phyloP scores from a whole-genome alignment of 805 yeast species.

The Teunomyces funiuensis region DNA sequence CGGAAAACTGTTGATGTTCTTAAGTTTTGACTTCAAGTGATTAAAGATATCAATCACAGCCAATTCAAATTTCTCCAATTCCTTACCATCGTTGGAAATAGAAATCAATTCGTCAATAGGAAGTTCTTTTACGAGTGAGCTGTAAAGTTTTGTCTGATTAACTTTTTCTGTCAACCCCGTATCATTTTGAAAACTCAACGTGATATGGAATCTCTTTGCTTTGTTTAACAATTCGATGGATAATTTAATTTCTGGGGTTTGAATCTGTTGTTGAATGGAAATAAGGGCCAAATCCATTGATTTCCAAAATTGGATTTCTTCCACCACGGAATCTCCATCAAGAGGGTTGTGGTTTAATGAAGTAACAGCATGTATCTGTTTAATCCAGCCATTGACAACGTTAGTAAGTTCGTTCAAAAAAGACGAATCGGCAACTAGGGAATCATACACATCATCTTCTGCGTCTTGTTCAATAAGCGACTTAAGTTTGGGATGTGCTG shows the following conservation, averaged over 20 bases:
- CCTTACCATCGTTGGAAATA: constrained; percentile 17
- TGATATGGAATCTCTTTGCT: constrained; percentile 79
- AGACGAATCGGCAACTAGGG: constrained; percentile 46
- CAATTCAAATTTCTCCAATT: constrained; percentile 42
- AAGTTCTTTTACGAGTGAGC: constrained; percentile 63
- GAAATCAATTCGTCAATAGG: constrained; percentile 58
- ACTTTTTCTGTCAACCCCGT: constrained; percentile 62
- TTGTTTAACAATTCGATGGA: constrained; percentile 61
- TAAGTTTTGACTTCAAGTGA: constrained; percentile 60
- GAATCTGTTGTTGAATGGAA: constrained; percentile 58
- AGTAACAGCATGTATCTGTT: constrained; percentile 57
- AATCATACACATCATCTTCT: constrained; percentile 19
- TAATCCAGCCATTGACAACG: constrained; percentile 73
- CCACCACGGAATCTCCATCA: constrained; percentile 53
- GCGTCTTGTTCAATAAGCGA: constrained; percentile 14
- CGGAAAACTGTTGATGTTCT: constrained; percentile 57
- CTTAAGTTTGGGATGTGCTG: constrained; percentile 51
- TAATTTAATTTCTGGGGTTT: constrained; percentile 49
- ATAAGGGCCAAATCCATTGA: constrained; percentile 62
- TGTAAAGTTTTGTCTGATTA: constrained; percentile 52
- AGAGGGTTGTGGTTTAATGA: constrained; percentile 50
- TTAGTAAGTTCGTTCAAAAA: constrained; percentile 70
- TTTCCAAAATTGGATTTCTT: constrained; percentile 78
- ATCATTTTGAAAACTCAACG: constrained; percentile 70
- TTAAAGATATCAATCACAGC: constrained; percentile 51